A percentile compares a stretch with the other conserved stretches of the same genome.
phyloP scores from a whole-genome alignment of 2,329 filamentous ascomycete species.

The Sporothrix luriei region DNA sequence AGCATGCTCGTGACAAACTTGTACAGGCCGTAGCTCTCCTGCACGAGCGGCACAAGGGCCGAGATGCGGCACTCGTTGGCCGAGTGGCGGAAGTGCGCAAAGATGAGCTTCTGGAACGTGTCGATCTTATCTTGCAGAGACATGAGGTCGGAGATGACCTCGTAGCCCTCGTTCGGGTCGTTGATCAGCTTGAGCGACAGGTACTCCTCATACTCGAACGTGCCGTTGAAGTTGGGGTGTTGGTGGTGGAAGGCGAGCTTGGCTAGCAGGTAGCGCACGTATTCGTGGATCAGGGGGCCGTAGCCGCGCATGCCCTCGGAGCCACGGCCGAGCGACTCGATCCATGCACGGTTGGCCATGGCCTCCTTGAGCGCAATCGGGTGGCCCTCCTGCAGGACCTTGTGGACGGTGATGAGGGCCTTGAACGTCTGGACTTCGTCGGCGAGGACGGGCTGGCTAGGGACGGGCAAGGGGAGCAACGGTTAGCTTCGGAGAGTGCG shows the following conservation, averaged over 20 bases:
- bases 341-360: conserved; percentile 84
- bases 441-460: conserved; percentile 91
- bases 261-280: conserved; percentile 90
- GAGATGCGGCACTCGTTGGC: conserved; percentile 96
- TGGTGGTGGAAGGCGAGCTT: conserved; percentile 97
- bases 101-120: conserved; percentile 96
- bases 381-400: conserved; percentile 95
- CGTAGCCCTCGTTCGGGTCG: conserved; percentile 95
- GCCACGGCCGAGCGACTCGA: conserved; percentile 87
- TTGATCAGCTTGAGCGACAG: conserved; percentile 97
- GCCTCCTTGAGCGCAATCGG: conserved; percentile 85
- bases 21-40: conserved; percentile 99
- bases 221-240: conserved; percentile 96
- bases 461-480: neutral
- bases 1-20: conserved; percentile 99
- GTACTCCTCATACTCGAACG: conserved; percentile 99
- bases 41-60: conserved; percentile 86
- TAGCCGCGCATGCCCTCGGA: conserved; percentile 90
- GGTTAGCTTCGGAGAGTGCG: neutral
- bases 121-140: conserved; percentile 97
- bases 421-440: conserved; percentile 99
- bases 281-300: conserved; percentile 89
- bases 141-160: conserved; percentile 97
- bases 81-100: conserved; percentile 89
- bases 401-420: conserved; percentile 94